Base-by-base conservation (phyloP, 163 green algal genomes). In the Smithsoniella earleae region DNA sequence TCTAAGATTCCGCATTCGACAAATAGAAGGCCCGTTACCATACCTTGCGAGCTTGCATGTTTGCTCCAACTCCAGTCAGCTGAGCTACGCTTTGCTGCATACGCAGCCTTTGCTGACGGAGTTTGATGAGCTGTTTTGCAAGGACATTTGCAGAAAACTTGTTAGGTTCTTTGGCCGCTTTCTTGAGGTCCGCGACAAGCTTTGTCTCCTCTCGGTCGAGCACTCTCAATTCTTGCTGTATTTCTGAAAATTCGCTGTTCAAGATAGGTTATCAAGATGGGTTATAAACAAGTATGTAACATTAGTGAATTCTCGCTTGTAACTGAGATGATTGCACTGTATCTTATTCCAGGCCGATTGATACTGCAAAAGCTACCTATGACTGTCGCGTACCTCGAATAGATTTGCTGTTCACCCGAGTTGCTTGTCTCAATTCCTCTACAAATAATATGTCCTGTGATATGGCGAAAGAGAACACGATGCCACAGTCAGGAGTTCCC, bases 191-290 rank as follows among this genome's bases (percentile, higher is more conserved):
- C 37, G 66, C 58, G 27, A 94, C 81, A 6, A 94, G 78, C 76
- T 92, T 92, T 31, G 84, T 62, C 75, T 96, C 90, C 63, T 96
- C 85, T 0, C 89, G 78, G 43, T 85, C 77, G 37, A 96, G 75
- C 13, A 69, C 45, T 37, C 82, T 10, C 0, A 91, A 46, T 66
- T 96, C 89, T 0, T 85, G 73, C 20, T 95, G 85, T 5, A 96
- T 75, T n/a, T 92, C 89, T 90, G 83, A 55, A 73, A 46, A 1
- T 8, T 16, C 43, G 43, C 43, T 27, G 43, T 54, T 18, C 16
- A 54, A 16, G 16, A 54, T 54, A 54, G 16, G 43, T 54, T 16
- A 54, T 54, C 43, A 16, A 27, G 43, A 54, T 54, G 16, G 43
- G 43, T 18, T 27, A 27, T 16, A 54, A 54, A 27, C 18, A 18